Conservation (phyloP, 192 early-diverging fungal genomes). For the Linderina pennispora region DNA sequence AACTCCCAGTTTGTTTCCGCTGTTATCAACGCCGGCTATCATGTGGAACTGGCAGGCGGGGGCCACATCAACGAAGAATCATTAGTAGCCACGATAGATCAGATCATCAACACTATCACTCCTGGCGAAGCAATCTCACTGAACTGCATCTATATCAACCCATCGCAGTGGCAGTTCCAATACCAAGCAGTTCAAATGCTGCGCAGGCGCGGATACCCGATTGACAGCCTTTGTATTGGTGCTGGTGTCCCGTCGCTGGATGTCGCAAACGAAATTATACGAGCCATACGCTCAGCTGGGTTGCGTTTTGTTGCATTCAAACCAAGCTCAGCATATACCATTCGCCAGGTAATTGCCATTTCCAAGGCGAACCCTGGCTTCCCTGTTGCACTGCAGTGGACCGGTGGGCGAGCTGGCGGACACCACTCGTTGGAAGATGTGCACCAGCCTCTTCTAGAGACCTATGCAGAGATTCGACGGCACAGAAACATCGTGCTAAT, state of each 20-base stretch:
- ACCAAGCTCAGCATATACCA: slow-evolving; percentile 70
- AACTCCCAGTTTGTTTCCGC: slow-evolving; percentile 76
- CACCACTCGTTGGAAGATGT: slow-evolving; percentile 94
- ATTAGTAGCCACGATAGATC: slow-evolving; percentile 62
- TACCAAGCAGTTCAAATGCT: slow-evolving; percentile 67
- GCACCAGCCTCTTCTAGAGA: slow-evolving; percentile 79
- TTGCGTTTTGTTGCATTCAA: slow-evolving; percentile 81
- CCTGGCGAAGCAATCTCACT: slow-evolving; percentile 83
- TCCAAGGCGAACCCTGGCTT: slow-evolving; percentile 70
- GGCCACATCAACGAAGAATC: slow-evolving; percentile 68
- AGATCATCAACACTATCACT: slow-evolving; percentile 65
- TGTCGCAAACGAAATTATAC: slow-evolving; percentile 71
- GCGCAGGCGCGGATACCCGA: slow-evolving; percentile 74
- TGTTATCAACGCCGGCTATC: slow-evolving; percentile 82
- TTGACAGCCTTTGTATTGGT: slow-evolving; percentile 79
- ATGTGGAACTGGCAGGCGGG: slow-evolving; percentile 85
- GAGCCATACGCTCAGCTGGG: slow-evolving; percentile 65
- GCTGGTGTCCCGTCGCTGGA: slow-evolving; percentile 74
- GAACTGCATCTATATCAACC: slow-evolving; percentile 73
- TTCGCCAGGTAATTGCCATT: slow-evolving; percentile 72
- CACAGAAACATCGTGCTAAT: slow-evolving; percentile 82
- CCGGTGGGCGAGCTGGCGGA: slow-evolving; percentile 90
- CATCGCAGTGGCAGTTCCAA: slow-evolving; percentile 76
- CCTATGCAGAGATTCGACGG: slow-evolving; percentile 79
- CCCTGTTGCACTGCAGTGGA: slow-evolving; percentile 89